Percentiles rank a stretch among this genome's conserved stretches.
Evolutionary conservation across 2,329 filamentous ascomycete genomes (phyloP).

Genomic region (Diaporthe australafricana): DNA sequence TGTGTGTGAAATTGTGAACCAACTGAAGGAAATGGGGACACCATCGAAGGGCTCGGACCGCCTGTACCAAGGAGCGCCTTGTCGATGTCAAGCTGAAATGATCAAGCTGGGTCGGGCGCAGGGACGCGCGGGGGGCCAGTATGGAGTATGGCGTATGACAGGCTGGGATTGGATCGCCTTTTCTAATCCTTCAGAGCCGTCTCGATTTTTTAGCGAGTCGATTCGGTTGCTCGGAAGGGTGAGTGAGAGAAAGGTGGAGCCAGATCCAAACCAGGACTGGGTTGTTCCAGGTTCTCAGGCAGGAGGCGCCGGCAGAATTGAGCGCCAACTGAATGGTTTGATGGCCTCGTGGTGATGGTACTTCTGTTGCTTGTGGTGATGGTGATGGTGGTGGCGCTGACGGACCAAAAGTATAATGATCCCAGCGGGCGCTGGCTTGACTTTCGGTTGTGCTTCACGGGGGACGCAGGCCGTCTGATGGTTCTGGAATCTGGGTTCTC

Average conservation of each 20-base stretch:
- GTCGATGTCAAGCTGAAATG: neutral
- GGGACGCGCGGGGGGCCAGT: constrained; percentile 10
- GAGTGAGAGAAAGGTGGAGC: constrained; percentile 10
- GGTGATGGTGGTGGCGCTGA: constrained; percentile 9
- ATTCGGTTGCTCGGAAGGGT: constrained; percentile 14
- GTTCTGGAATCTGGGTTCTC: constrained; percentile 2
- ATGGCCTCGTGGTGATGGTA: neutral
- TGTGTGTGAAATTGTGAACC: constrained; percentile 4
- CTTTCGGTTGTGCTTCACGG: constrained; percentile 23
- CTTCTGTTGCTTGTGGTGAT: neutral
- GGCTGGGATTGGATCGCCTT: constrained; percentile 19
- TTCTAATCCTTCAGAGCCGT: neutral
- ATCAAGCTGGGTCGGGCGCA: constrained; percentile 1
- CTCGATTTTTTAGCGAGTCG: constrained; percentile 5
- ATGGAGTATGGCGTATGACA: neutral
- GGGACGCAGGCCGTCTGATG: neutral
- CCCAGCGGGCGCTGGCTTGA: neutral
- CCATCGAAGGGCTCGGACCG: constrained; percentile 7
- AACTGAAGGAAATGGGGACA: neutral
- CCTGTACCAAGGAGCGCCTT: neutral
- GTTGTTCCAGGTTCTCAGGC: constrained; percentile 8
- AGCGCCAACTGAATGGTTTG: constrained; percentile 23
- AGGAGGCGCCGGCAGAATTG: constrained; percentile 25
- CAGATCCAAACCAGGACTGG: constrained; percentile 16
- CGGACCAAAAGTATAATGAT: constrained; percentile 9